Evolutionary conservation across 768 basidiomycete species (phyloP), one percentile per base, ranked within the genome.

Genomic region (Boletus bicolor): DNA sequence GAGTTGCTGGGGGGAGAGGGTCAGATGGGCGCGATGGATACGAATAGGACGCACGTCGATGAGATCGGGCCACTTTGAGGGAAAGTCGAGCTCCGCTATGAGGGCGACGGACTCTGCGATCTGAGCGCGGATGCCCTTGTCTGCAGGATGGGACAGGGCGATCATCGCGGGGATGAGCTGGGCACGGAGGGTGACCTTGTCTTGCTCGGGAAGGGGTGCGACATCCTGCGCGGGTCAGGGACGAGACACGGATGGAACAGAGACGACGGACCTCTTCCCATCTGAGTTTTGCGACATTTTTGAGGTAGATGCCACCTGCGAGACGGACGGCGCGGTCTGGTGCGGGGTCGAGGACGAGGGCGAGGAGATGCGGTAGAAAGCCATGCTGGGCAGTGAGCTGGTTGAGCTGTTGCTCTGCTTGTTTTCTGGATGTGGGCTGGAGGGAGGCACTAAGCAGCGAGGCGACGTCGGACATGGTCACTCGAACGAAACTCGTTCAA

Each of bases 141-240:
- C 89, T 37, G 82, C 73, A 7, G 89, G 80, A 55, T 77, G 77
- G 0, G 93, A 91, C 35, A 98, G 79, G 21, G 83, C 71, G 57
- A 98, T 85, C 96, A 99, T 98, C 39, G 93, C 87, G 4, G 91
- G 89, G 0, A 99, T 87, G 44, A 99, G 82, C 62, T 89, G 83
- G 1, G 79, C 71, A 63, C 91, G 86, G 56, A 98, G 76, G 0
- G 82, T 68, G 6, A 75, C 75, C 66, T 93, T 91, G 77, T 96
- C 93, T 41, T 77, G 73, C 49, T 84, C 81, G 3, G 81, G 69
- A 34, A 95, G 75, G 5, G 90, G 88, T 58, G 82, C 78, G 42
- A 85, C 87, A 67, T 91, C 89, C 86, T 90, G 60, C 15, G 54
- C 47, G 32, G 37, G 35, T 57, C 21, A 49, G 37, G n/a, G 30